Percentiles rank a stretch among this genome's conserved stretches.
Evolutionary conservation across 164 flowering plant genomes (phyloP).

Genomic region (Macadamia integrifolia): DNA sequence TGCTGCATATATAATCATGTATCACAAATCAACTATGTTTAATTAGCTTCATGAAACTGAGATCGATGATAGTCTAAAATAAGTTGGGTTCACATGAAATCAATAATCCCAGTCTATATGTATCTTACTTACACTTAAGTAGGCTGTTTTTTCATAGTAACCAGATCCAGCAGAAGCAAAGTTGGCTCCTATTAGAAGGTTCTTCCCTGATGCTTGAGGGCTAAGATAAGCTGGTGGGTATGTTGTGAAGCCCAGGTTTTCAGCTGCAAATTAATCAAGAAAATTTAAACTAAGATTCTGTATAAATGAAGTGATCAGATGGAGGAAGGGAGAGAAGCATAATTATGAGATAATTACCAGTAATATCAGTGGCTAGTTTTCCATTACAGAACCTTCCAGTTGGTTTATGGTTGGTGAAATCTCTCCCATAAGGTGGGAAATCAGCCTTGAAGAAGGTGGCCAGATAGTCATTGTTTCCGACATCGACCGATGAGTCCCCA

Average conservation of each 20-base stretch:
- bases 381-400: constrained; percentile 99
- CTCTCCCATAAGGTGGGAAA: constrained; percentile 91
- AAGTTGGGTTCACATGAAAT: neutral
- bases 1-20: constrained; percentile 36
- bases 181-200: constrained; percentile 83
- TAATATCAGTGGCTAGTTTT: constrained; percentile 86
- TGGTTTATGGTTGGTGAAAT: constrained; percentile 50
- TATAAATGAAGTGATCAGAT: neutral
- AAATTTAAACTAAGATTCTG: neutral
- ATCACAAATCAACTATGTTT: too few relatives aligned
- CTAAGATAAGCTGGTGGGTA: constrained; percentile 83
- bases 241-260: constrained; percentile 71
- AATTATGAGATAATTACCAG: constrained; percentile 37
- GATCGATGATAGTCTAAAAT: too few relatives aligned
- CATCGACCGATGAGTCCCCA: constrained; percentile 88
- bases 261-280: constrained; percentile 48
- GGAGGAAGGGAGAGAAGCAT: neutral
- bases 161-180: constrained; percentile 97
- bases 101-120: too few relatives aligned
- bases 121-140: constrained; percentile 41
- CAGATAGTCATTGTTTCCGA: constrained; percentile 86
- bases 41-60: too few relatives aligned
- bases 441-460: constrained; percentile 73
- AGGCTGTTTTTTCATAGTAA: constrained; percentile 72
- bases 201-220: constrained; percentile 84